phyloP scores from a whole-genome alignment of 1,284 basidiomycete species.

The Austroboletus olivaceoglutinosus region DNA sequence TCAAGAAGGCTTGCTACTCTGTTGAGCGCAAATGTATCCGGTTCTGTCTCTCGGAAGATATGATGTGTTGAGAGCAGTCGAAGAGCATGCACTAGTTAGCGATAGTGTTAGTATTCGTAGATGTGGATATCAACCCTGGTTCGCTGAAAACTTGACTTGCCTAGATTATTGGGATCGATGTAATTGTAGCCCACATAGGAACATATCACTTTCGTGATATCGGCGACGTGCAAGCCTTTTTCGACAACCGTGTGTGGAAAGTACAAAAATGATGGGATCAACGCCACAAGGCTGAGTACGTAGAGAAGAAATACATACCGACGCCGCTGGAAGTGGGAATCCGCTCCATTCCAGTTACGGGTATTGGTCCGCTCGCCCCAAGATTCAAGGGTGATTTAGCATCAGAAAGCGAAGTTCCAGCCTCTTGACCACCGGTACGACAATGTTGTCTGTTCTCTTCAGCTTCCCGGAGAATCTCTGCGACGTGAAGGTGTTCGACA shows the following conservation, averaged over 20 bases:
- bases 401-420: neutral
- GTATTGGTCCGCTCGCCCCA: neutral
- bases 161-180: constrained; percentile 20
- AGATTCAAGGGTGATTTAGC: neutral
- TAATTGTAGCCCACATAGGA: constrained; percentile 19
- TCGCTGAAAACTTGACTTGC: constrained; percentile 8
- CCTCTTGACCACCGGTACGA: neutral
- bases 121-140: neutral
- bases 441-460: constrained; percentile 31
- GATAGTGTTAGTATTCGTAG: neutral
- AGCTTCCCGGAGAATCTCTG: constrained; percentile 63
- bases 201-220: constrained; percentile 53
- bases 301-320: constrained; percentile 8
- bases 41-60: constrained; percentile 58
- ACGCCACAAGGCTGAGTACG: neutral
- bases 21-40: constrained; percentile 67
- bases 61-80: constrained; percentile 73
- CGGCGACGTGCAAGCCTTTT: constrained; percentile 54
- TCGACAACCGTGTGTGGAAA: neutral
- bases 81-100: constrained; percentile 36
- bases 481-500: constrained; percentile 62
- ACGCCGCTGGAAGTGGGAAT: neutral
- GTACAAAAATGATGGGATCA: neutral
- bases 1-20: constrained; percentile 65
- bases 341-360: neutral